These are phyloP conservation scores for Ormosia emarginata DNA, from an alignment of 306 rosid species.

Conservation along the genomic window DNA sequence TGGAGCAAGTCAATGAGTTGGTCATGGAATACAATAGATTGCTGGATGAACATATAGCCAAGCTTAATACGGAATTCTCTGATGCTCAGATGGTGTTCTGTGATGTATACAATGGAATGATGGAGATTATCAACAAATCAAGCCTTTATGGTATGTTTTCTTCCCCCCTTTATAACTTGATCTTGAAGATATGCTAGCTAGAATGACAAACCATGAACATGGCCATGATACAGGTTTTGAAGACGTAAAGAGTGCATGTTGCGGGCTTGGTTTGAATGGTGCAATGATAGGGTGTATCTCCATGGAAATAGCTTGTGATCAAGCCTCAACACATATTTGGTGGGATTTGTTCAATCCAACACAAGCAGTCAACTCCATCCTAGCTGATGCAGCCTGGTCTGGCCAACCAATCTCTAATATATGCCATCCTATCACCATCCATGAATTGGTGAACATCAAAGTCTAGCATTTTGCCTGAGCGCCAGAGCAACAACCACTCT, in stretches of 20 bases:
- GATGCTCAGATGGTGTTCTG: conserved; percentile 66
- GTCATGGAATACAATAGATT: conserved; percentile 56
- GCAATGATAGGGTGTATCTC: conserved; percentile 82
- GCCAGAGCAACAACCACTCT: background rate
- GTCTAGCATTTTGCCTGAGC: conserved; percentile 2
- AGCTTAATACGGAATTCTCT: conserved; percentile 43
- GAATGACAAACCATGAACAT: background rate
- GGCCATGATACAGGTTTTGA: conserved; percentile 33
- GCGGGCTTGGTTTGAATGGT: conserved; percentile 69
- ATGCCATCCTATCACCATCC: conserved; percentile 58
- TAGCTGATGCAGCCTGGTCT: conserved; percentile 75
- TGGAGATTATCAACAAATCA: conserved; percentile 54
- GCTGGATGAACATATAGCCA: conserved; percentile 38
- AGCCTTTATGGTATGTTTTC: conserved; percentile 45
- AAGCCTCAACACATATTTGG: conserved; percentile 56
- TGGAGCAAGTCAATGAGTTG: conserved; percentile 49
- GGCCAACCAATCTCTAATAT: conserved; percentile 44
- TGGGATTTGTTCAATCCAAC: conserved; percentile 87
- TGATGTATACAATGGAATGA: conserved; percentile 64
- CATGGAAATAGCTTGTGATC: conserved; percentile 52
- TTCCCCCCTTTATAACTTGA: background rate
- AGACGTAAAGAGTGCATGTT: conserved; percentile 62
- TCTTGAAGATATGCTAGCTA: background rate
- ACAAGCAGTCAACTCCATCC: conserved; percentile 56
- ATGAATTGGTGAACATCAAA: conserved; percentile 35